Evolutionary conservation across 768 basidiomycete species (phyloP), one percentile per base, ranked within the genome.

Genomic region (Pisolithus marmoratus): DNA sequence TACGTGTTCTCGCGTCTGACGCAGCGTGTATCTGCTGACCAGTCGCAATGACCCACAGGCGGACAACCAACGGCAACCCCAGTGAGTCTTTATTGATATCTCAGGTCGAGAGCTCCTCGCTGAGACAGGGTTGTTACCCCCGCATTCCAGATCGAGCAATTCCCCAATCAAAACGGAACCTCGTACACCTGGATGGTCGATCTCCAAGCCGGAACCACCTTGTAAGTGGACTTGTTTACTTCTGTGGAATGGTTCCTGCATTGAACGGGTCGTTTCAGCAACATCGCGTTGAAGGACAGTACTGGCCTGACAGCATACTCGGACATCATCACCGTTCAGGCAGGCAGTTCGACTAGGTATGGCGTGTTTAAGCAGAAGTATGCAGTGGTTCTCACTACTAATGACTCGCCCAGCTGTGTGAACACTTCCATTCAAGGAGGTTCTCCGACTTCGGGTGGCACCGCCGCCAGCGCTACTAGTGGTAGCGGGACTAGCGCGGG

Each of bases 171-270:
- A 56, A 57, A 55, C 11, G 78, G 72, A 0, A 77, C 60, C 7
- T 61, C 57, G 41, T 58, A 70, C 52, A 83, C 83, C 5, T 89
- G 85, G 85, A 59, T 31, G 7, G 81, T 80, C 38, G 73, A 84
- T 58, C 58, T 86, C 9, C 54, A 58, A 0, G 42, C 65, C 1
- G 74, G 73, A 22, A 76, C 75, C 15, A 52, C 58, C 29, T 71
- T 85, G 85, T 87, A 58, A 56, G 76, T 67, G 45, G 5, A 8
- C 12, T 24, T 44, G 0, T 46, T 23, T 36, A n/a, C 14, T n/a
- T 15, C 5, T 2, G 31, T 1, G 1, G 14, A 2, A n/a, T 14
- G 0, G 19, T 8, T n/a, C 11, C 46, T 54, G 8, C 61, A 31
- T 8, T 34, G 4, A n/a, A 36, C 29, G 9, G 23, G 5, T 27